Evolutionary conservation across 2,329 filamentous ascomycete species (phyloP).

Genomic region (Sclerotinia spermophila): DNA sequence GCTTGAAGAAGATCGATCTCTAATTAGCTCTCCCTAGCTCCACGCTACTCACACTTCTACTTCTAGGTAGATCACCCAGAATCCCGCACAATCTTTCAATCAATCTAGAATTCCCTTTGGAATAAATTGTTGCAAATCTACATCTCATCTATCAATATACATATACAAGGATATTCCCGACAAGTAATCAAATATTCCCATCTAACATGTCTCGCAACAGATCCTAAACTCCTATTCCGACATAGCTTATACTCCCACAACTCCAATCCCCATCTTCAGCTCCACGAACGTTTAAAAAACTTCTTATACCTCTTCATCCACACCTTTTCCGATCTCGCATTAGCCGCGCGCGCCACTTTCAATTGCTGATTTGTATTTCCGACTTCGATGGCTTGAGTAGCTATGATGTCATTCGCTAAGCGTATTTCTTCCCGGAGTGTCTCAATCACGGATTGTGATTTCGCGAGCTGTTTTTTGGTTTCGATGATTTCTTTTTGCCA

Average conservation of each 20-base stretch:
- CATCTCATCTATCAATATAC: too few relatives aligned
- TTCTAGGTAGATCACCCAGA: background rate
- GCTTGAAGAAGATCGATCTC: background rate
- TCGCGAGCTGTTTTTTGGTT: background rate
- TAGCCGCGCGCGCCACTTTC: background rate
- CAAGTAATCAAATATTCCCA: rapidly evolving
- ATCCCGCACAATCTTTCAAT: background rate
- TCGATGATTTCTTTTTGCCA: background rate
- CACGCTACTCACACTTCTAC: background rate
- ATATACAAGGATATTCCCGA: background rate
- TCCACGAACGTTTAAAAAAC: background rate
- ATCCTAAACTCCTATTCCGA: background rate
- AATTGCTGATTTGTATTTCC: background rate
- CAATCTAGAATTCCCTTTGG: background rate
- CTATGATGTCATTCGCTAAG: background rate
- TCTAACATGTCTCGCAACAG: background rate
- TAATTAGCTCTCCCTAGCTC: background rate
- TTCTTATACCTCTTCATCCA: background rate
- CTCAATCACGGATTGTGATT: background rate
- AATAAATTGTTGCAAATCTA: background rate
- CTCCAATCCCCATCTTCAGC: background rate
- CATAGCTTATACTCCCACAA: background rate
- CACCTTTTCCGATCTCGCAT: background rate
- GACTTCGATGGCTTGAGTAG: background rate
- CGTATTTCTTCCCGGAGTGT: background rate